A percentile compares a stretch with the other conserved stretches of the same genome.
phyloP scores from a whole-genome alignment of 257 asterid genomes.

The Nicotiana attenuata region DNA sequence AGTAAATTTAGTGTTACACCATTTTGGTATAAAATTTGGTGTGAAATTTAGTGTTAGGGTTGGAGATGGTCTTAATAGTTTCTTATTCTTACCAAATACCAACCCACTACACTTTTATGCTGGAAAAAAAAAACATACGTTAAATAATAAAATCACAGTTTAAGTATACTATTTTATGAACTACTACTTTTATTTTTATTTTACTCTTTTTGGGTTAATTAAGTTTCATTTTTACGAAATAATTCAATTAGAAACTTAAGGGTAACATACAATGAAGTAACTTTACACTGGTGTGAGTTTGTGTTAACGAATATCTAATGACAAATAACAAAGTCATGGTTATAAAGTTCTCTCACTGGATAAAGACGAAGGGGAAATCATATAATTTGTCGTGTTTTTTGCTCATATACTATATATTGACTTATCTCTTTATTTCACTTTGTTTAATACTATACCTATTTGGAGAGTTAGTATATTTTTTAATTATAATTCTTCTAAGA shows the following conservation, averaged over 20 bases:
- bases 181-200: neutral
- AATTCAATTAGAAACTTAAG: neutral
- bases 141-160: neutral
- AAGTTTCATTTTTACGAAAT: neutral
- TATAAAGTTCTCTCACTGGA: neutral
- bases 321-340: neutral
- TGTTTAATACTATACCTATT: no score
- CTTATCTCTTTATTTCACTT: neutral
- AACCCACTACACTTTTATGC: neutral
- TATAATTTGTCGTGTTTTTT: neutral
- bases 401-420: neutral
- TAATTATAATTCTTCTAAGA: no score
- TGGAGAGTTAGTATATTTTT: no score
- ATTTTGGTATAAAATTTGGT: no score
- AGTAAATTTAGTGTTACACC: no score
- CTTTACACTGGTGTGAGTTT: neutral
- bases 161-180: neutral
- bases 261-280: neutral
- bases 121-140: neutral
- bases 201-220: no score
- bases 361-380: no score
- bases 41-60: no score
- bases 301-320: neutral
- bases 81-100: neutral
- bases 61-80: no score